phyloP scores from a whole-genome alignment of 257 asterid genomes.

The Craterostigma plantagineum region DNA sequence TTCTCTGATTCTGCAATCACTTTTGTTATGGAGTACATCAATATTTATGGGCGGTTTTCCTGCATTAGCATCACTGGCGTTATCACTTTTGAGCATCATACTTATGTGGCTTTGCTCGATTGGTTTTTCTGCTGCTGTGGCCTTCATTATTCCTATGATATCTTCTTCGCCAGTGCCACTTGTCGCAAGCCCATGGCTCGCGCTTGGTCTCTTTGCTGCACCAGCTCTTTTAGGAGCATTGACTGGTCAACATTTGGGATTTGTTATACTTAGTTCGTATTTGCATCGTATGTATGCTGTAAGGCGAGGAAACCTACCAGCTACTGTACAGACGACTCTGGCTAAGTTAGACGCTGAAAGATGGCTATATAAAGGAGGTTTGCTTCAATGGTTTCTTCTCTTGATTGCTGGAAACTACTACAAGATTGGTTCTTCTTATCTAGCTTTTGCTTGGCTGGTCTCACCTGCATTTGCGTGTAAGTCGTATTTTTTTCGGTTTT shows the following conservation, averaged over 20 bases:
- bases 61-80: constrained; percentile 38
- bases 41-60: constrained; percentile 62
- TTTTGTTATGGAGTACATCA: constrained; percentile 61
- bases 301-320: constrained; percentile 32
- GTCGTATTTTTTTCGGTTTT: too few species aligned
- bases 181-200: constrained; percentile 68
- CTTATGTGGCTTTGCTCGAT: constrained; percentile 79
- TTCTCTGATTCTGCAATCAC: constrained; percentile 70
- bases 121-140: constrained; percentile 31
- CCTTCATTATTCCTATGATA: constrained; percentile 44
- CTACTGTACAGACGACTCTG: constrained; percentile 22
- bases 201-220: constrained; percentile 60
- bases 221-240: constrained; percentile 93
- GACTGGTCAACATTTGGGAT: constrained; percentile 78
- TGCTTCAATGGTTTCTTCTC: constrained; percentile 67
- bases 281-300: constrained; percentile 22
- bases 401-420: constrained; percentile 51
- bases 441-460: constrained; percentile 76
- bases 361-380: constrained; percentile 82
- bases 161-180: constrained; percentile 73
- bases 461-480: constrained; percentile 95
- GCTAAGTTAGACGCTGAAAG: constrained; percentile 93
- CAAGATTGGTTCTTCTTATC: constrained; percentile 57
- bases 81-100: constrained; percentile 42
- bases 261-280: constrained; percentile 28